Conservation (phyloP, 768 basidiomycete genomes). For the Austroboletus eburneus region DNA sequence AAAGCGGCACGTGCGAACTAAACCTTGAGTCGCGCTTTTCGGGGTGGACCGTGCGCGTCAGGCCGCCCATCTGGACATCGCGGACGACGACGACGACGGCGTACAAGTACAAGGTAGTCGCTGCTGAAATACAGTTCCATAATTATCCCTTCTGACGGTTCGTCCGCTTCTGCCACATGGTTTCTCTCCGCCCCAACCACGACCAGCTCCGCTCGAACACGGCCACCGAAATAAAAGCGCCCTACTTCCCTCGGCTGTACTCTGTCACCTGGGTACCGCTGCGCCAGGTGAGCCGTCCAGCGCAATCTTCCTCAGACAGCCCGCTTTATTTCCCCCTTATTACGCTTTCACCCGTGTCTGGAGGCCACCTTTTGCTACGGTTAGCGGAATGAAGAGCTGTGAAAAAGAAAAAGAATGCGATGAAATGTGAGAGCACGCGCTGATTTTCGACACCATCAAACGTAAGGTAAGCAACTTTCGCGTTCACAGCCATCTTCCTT, state of each 20-base stretch:
- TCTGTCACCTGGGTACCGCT: no score
- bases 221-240: neutral
- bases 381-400: no score
- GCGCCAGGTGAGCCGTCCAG: no score
- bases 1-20: constrained; percentile 31
- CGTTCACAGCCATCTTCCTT: no score
- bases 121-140: constrained; percentile 19
- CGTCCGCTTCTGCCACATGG: constrained; percentile 22
- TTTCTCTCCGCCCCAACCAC: constrained; percentile 34
- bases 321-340: constrained; percentile 1
- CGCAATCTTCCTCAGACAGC: neutral
- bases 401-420: no score
- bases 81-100: constrained; percentile 19
- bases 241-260: no score
- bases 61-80: constrained; percentile 9
- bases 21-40: constrained; percentile 27
- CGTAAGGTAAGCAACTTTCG: no score
- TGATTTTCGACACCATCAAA: no score
- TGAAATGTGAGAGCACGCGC: no score
- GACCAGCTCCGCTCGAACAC: constrained; percentile 34
- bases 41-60: constrained; percentile 25
- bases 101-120: neutral
- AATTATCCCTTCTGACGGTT: constrained; percentile 18
- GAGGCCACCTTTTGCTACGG: no score
- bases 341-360: neutral